Conservation (phyloP, 2,329 filamentous ascomycete species). For the Pezicula radicicola region DNA sequence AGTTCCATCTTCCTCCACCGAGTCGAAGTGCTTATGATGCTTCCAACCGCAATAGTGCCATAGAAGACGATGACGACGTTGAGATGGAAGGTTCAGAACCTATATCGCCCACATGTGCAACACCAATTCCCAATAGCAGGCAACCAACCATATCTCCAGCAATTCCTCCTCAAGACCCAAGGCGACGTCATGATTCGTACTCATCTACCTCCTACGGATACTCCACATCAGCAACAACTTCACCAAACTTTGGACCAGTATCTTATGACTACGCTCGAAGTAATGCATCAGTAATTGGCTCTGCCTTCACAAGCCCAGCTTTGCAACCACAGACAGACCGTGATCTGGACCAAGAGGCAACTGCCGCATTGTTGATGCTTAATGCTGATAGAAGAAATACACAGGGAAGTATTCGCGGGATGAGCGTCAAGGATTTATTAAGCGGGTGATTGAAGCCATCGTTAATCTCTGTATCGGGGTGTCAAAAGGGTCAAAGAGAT, state of each 20-base stretch:
- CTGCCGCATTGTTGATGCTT: conserved; percentile 83
- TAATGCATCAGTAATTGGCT: conserved; percentile 33
- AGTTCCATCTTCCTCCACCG: conserved; percentile 18
- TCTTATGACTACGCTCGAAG: conserved; percentile 40
- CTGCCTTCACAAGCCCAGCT: conserved; percentile 56
- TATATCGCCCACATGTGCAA: conserved; percentile 44
- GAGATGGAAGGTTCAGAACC: conserved; percentile 58
- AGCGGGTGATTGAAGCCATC: conserved; percentile 36
- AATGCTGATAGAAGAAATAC: conserved; percentile 63
- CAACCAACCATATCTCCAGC: conserved; percentile 52
- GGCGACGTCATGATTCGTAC: conserved; percentile 47
- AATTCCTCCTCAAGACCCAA: conserved; percentile 42
- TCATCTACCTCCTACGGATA: conserved; percentile 48
- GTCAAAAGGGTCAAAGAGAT: not conserved
- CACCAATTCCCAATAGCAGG: conserved; percentile 15
- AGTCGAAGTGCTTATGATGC: conserved; percentile 16
- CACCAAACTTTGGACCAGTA: conserved; percentile 55
- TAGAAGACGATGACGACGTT: conserved; percentile 46
- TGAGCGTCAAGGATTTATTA: conserved; percentile 53
- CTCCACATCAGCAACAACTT: conserved; percentile 46
- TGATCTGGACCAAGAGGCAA: conserved; percentile 63
- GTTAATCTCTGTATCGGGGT: not conserved
- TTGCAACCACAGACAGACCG: conserved; percentile 52
- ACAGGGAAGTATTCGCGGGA: conserved; percentile 29
- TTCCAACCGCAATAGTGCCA: conserved; percentile 40